Base-by-base conservation (phyloP, 371 early-diverging fungal species). In the Mucor plumbeus region DNA sequence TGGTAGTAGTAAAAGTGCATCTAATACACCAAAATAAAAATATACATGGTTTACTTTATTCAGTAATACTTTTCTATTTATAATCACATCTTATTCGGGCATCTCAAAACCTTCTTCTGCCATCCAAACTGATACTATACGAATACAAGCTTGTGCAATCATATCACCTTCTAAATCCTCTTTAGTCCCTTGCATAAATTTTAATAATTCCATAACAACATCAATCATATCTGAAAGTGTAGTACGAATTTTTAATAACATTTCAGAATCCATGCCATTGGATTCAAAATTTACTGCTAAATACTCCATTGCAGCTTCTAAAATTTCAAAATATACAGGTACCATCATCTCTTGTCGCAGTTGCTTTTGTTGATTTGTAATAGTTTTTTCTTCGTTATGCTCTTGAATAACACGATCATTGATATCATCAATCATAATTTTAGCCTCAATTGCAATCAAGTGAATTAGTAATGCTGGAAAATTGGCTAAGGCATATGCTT, bases 361-460 rank as follows among this genome's bases (percentile, higher is more conserved):
- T 19, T 75, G 68, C 50, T 71, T 72, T 59, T 63, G 40, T n/a
- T 63, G 39, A 34, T 75, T 48, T 15, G 61, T 35, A 5, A 54
- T 59, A 21, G 50, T 61, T 59, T 59, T 48, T 15, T 57, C 58
- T 19, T 67, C 64, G 67, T 70, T 70, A 14, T 77, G 76, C 26
- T 72, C 59, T 7, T 63, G 56, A 3, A 65, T 56, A 8, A 70
- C 65, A 10, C 61, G 65, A n/a, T 82, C 81, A 7, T 80, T 72
- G 34, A 82, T 67, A 36, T 83, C 77, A 50, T 87, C 87, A 10
- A 85, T 55, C 65, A 85, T 75, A 3, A 87, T 73, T 14, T 85
- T 84, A 15, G 82, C 67, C 65, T 87, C 87, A 15, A 82, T 82
- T 10, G 85, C 68, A 4, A 81, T 80, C 9, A 84, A 31, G 41